Percentiles rank a stretch among this genome's conserved stretches.
These are phyloP conservation scores for Triticum aestivum DNA, from an alignment of 176 grass and related monocot species.

Conservation along the genomic window IWGSC_CS_RefSeq_v2.1 NC_057798.1:539712295-539712794, in stretches of 20 bases:
- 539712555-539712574: not conserved
- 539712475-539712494: not conserved
- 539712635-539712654: slow-evolving; percentile 54
- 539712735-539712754: slow-evolving; percentile 36
- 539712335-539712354: not conserved
- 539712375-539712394: slow-evolving; percentile 69
- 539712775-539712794: not conserved
- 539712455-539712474: not conserved
- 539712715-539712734: slow-evolving; percentile 72
- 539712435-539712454: slow-evolving; percentile 32
- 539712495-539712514: not conserved
- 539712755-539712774: not conserved
- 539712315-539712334: not conserved
- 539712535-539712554: not conserved
- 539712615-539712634: not conserved
- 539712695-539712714: slow-evolving; percentile 35
- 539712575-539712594: slow-evolving; percentile 15
- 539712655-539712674: slow-evolving; percentile 32
- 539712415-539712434: slow-evolving; percentile 71
- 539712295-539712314: not conserved
- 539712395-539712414: slow-evolving; percentile 79
- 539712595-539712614: not conserved
- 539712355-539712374: slow-evolving; percentile 81
- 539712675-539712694: slow-evolving; percentile 49
- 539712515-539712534: not conserved